These are phyloP conservation scores for Quercus rubra DNA, from an alignment of 306 rosid species.

Conservation along the genomic window DNA sequence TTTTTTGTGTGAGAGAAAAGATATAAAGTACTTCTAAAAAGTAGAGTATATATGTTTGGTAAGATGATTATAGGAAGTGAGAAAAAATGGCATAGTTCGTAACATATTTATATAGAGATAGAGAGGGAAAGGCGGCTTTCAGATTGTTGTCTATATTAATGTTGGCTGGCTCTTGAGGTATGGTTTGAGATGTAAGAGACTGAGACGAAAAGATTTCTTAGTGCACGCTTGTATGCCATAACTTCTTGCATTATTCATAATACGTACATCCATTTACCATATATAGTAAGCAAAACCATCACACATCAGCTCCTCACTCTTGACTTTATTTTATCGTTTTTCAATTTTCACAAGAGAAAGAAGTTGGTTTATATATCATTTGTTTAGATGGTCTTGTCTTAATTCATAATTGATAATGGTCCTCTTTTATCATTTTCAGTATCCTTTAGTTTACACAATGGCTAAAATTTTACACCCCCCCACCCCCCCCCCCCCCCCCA, in stretches of 20 bases:
- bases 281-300: background rate
- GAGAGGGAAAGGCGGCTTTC: background rate
- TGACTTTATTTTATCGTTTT: too few species aligned
- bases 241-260: background rate
- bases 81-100: slow-evolving; percentile 5
- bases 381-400: too few species aligned
- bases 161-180: background rate
- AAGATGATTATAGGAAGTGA: slow-evolving; percentile 9
- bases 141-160: background rate
- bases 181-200: slow-evolving; percentile 13
- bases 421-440: too few species aligned
- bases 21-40: background rate
- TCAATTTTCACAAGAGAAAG: too few species aligned
- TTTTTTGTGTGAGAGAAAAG: background rate
- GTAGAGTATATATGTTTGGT: background rate
- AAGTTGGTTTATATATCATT: too few species aligned
- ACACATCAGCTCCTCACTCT: too few species aligned
- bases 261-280: background rate
- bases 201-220: slow-evolving; percentile 19
- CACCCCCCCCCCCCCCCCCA: too few species aligned
- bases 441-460: too few species aligned
- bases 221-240: background rate
- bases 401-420: too few species aligned
- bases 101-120: slow-evolving; percentile 34
- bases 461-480: too few species aligned